Evolutionary conservation across 2,329 filamentous ascomycete species (phyloP), one percentile per base, ranked within the genome.

Genomic region (Dactylonectria macrodidyma): DNA sequence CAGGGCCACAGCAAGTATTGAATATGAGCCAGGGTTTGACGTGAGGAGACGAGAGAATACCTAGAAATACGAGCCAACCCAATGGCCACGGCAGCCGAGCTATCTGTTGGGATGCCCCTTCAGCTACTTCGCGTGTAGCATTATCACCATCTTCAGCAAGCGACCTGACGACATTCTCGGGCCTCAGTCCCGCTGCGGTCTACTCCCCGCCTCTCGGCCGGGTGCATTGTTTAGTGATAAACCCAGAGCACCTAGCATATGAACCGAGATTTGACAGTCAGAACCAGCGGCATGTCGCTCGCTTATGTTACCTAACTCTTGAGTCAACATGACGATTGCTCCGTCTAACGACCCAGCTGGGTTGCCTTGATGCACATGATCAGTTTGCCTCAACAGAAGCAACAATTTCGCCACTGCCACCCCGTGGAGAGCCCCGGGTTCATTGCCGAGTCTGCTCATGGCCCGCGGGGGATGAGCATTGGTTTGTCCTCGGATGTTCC

Each of bases 1-100:
- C 66, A 63, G 24, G 36, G 34, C 59, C 63, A 30, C 64, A 66
- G 59, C 38, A 22, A 51, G 62, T 33, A 68, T 50, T 58, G 57
- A 58, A 61, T 52, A 47, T 36, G 26, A 7, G 26, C 47, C 62
- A 51, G 62, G 62, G 66, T 62, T 61, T 50, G 48, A 36, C 30
- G 12, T 59, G 51, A 61, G 38, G 58, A 60, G 33, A 57, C 33
- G 33, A 16, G 30, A 50, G 46, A 44, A 57, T 58, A 10, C 34
- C 52, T 58, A n/a, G 52, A 6, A 12, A 24, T 50, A n/a, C 16
- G 51, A 51, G 41, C 46, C 36, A 41, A 36, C 52, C 33, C 44
- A 11, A 51, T 24, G 44, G 60, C 47, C 50, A 30, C 34, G 36
- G 52, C 16, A 44, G 16, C 41, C 41, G 41, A 47, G 48, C 4